Percentiles rank a stretch among this genome's conserved stretches.
Evolutionary conservation across 2,329 filamentous ascomycete genomes (phyloP).

Genomic region (Monosporascus sp.): DNA sequence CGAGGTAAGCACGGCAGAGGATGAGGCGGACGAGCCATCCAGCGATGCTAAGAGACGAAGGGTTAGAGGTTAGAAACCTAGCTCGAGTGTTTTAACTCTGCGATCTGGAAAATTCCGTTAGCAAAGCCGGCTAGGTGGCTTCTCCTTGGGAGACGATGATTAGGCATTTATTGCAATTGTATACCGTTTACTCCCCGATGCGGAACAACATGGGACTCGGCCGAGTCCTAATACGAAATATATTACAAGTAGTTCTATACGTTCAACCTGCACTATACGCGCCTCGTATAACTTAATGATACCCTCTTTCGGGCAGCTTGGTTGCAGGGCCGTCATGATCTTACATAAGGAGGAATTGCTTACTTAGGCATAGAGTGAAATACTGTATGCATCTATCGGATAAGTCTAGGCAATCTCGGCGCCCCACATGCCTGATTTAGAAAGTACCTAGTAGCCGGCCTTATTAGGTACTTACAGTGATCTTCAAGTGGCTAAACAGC

Average conservation of each 20-base stretch:
- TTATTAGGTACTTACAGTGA: no score
- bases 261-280: neutral
- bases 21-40: conserved; percentile 40
- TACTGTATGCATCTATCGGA: no score
- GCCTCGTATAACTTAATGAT: no score
- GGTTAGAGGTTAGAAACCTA: conserved; percentile 20
- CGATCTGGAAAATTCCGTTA: neutral
- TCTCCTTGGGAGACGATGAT: neutral
- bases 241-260: neutral
- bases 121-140: neutral
- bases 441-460: no score
- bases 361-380: no score
- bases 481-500: no score
- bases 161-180: neutral
- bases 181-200: neutral
- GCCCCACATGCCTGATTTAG: no score
- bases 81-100: neutral
- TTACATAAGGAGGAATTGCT: no score
- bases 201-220: neutral
- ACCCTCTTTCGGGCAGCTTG: no score
- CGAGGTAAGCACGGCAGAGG: conserved; percentile 40
- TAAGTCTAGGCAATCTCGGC: no score
- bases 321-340: no score
- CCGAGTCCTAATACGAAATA: neutral
- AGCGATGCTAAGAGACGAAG: conserved; percentile 33